Conservation (phyloP, 306 rosid species). For the Albizia julibrissin region DNA sequence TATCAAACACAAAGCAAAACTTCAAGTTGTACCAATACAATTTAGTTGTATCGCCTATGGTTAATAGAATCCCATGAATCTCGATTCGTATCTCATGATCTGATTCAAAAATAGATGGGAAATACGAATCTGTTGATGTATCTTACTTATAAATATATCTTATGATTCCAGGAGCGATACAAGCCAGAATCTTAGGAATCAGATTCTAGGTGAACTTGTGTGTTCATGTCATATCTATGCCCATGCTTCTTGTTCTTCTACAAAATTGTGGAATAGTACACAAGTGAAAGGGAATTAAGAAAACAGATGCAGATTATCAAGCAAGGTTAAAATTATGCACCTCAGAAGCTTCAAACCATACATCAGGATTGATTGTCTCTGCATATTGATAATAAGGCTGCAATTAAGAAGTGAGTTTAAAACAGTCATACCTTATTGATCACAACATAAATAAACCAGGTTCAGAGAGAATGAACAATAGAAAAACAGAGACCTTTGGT, state of each 20-base stretch:
- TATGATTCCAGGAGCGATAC: too few species aligned
- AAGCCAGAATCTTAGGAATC: too few species aligned
- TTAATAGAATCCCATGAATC: too few species aligned
- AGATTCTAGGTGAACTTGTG: too few species aligned
- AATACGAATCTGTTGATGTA: too few species aligned
- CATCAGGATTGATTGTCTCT: too few species aligned
- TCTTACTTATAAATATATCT: too few species aligned
- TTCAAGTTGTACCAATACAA: neutral
- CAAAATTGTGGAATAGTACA: neutral
- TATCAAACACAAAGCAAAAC: neutral
- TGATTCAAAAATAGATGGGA: too few species aligned
- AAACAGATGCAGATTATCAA: conserved; percentile 21
- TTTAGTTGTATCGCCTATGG: neutral
- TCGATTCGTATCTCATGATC: too few species aligned
- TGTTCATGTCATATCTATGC: neutral
- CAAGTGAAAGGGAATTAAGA: neutral
- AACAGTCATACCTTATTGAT: conserved; percentile 30
- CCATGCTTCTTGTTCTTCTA: neutral
- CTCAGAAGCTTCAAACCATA: conserved; percentile 39
- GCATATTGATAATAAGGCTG: conserved; percentile 30
- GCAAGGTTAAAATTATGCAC: conserved; percentile 33
- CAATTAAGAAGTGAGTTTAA: conserved; percentile 22
- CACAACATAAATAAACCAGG: conserved; percentile 1
- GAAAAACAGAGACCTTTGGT: conserved; percentile 63
- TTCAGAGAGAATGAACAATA: conserved; percentile 22